phyloP scores from a whole-genome alignment of 495 filamentous ascomycete genomes.

The Penicillium argentinense region DNA sequence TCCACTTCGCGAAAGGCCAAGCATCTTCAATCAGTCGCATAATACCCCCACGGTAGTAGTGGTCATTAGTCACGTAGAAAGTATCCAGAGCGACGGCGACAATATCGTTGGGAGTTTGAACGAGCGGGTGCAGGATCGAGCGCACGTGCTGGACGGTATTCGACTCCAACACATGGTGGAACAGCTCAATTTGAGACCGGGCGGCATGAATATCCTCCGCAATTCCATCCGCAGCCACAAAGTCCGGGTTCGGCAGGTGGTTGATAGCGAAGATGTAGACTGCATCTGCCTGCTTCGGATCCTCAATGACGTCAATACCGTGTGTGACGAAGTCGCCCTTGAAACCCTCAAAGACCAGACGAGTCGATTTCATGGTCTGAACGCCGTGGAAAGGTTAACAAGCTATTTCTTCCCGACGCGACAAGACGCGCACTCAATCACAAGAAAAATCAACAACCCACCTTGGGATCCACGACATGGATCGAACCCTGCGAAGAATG shows the following conservation, averaged over 20 bases:
- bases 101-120: slow-evolving; percentile 63
- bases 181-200: slow-evolving; percentile 58
- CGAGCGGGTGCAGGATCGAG: slow-evolving; percentile 43
- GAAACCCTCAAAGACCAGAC: slow-evolving; percentile 53
- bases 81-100: slow-evolving; percentile 46
- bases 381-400: neutral
- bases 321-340: slow-evolving; percentile 56
- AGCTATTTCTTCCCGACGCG: no score
- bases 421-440: no score
- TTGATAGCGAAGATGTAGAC: slow-evolving; percentile 65
- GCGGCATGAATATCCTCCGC: slow-evolving; percentile 28
- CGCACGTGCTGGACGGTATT: slow-evolving; percentile 38
- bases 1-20: slow-evolving; percentile 38
- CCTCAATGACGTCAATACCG: slow-evolving; percentile 57
- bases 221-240: slow-evolving; percentile 11
- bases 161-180: slow-evolving; percentile 49
- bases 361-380: slow-evolving; percentile 51
- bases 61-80: slow-evolving; percentile 63
- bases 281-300: slow-evolving; percentile 39
- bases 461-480: slow-evolving; percentile 56
- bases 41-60: slow-evolving; percentile 49
- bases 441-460: no score
- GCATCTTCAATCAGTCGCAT: slow-evolving; percentile 45
- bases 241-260: slow-evolving; percentile 50
- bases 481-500: slow-evolving; percentile 43